phyloP scores from a whole-genome alignment of 768 basidiomycete genomes.

The Mycena alexandri region DNA sequence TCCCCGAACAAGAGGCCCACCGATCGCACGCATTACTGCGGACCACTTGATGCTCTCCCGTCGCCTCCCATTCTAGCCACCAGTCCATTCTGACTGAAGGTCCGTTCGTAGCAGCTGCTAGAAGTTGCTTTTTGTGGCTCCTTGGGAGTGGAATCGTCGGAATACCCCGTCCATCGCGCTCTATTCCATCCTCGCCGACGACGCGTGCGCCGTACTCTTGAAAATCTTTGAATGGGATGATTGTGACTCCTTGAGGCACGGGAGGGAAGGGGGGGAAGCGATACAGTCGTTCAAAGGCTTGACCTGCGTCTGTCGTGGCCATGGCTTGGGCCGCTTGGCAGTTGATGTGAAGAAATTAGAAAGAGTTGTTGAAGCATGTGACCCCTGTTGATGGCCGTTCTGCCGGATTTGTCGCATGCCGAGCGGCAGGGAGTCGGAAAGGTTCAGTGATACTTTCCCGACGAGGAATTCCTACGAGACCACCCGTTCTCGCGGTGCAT shows the following conservation, averaged over 20 bases:
- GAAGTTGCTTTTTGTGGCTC: conserved; percentile 8
- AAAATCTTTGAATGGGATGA: conserved; percentile 61
- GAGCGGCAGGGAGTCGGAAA: too few species aligned
- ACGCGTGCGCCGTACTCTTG: conserved; percentile 49
- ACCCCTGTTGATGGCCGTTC: too few species aligned
- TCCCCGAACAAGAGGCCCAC: conserved; percentile 7
- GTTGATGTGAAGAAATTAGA: too few species aligned
- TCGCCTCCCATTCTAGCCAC: conserved; percentile 27
- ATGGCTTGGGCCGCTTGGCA: too few species aligned
- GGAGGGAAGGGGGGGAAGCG: conserved; percentile 64
- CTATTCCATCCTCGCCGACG: conserved; percentile 5
- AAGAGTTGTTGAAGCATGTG: too few species aligned
- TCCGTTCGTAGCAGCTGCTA: not conserved
- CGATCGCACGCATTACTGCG: conserved; percentile 8
- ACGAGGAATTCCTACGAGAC: too few species aligned
- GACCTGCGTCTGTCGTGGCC: too few species aligned
- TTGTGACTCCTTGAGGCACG: conserved; percentile 52
- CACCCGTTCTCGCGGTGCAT: too few species aligned
- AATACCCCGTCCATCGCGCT: conserved; percentile 29
- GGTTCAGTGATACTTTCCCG: too few species aligned
- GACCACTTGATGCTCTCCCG: not conserved
- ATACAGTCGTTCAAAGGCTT: not conserved
- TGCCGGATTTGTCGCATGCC: too few species aligned
- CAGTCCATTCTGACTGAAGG: conserved; percentile 9
- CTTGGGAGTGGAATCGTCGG: conserved; percentile 14